Conservation (phyloP, 2,329 filamentous ascomycete species). For the Aspergillus quadricinctus region DNA sequence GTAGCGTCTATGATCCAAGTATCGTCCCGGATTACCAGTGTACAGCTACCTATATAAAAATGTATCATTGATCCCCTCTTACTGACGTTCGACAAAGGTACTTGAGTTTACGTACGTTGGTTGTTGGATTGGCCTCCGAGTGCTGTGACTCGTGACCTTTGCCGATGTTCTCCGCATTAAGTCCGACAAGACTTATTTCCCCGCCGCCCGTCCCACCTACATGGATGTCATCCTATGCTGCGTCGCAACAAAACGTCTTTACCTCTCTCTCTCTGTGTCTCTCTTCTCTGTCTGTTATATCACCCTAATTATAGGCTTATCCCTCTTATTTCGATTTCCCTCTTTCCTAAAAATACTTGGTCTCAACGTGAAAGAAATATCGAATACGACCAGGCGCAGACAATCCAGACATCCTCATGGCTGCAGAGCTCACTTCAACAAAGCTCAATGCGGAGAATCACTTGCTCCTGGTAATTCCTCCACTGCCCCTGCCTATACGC, state of each 20-base stretch:
- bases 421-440: slow-evolving; percentile 42
- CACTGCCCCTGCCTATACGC: slow-evolving; percentile 7
- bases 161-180: neutral
- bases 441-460: slow-evolving; percentile 50
- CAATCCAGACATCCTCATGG: slow-evolving; percentile 23
- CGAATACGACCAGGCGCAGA: neutral
- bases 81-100: neutral
- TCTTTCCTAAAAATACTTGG: neutral
- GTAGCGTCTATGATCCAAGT: neutral
- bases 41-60: neutral
- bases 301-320: neutral
- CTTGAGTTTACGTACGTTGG: neutral
- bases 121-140: neutral
- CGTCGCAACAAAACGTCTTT: neutral
- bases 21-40: neutral
- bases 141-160: neutral
- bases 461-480: slow-evolving; percentile 41
- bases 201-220: neutral
- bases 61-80: neutral
- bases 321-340: neutral
- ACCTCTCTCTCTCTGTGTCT: neutral
- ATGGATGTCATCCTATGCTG: neutral
- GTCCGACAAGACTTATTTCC: neutral
- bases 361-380: neutral
- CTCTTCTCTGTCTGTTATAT: neutral